Conservation (phyloP, 2,329 filamentous ascomycete species). For the Trichoderma sp. region DNA sequence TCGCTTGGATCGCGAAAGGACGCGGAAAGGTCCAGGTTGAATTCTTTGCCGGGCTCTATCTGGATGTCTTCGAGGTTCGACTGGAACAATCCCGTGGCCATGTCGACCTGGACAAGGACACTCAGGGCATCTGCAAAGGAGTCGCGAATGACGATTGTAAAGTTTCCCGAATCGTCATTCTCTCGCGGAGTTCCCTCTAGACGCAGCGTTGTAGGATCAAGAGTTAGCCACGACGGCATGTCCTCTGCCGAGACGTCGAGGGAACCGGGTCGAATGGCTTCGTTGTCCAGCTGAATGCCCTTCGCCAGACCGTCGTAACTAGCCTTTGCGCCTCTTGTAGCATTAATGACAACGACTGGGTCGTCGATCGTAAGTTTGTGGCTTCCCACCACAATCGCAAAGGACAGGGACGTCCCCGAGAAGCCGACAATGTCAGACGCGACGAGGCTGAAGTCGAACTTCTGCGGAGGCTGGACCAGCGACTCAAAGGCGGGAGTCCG, state of each 20-base stretch:
- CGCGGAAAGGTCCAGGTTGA: conserved; percentile 48
- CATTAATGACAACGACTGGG: conserved; percentile 58
- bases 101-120: conserved; percentile 51
- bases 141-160: conserved; percentile 65
- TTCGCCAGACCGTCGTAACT: conserved; percentile 55
- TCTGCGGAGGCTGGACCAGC: conserved; percentile 68
- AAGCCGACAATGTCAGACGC: conserved; percentile 82
- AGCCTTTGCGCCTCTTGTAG: conserved; percentile 55
- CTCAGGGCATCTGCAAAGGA: conserved; percentile 60
- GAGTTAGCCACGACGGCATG: conserved; percentile 68
- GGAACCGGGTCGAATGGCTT: conserved; percentile 51
- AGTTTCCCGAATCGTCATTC: conserved; percentile 60
- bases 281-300: conserved; percentile 61
- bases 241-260: conserved; percentile 55
- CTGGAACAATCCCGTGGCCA: conserved; percentile 46
- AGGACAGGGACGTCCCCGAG: conserved; percentile 64
- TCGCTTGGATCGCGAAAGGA: conserved; percentile 48
- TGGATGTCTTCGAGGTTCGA: conserved; percentile 46
- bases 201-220: conserved; percentile 63
- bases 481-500: conserved; percentile 66
- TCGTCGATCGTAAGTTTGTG: conserved; percentile 69
- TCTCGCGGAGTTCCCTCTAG: conserved; percentile 66
- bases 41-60: conserved; percentile 45
- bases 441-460: conserved; percentile 71
- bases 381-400: conserved; percentile 71